phyloP scores from a whole-genome alignment of 805 yeast genomes.

The Millerago galiae region DNA sequence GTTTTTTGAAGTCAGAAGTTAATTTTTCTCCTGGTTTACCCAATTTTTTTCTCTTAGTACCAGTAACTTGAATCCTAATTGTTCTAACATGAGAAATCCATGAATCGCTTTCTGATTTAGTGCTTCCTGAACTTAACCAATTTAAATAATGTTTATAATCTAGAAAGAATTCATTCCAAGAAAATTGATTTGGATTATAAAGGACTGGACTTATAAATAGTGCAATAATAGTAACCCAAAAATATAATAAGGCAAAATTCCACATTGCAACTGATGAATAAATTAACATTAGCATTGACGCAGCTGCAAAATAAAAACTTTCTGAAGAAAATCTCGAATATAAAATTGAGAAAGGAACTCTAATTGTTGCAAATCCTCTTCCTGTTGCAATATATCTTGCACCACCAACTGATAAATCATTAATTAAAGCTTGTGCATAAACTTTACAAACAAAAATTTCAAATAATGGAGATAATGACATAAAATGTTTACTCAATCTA shows the following conservation, averaged over 20 bases:
- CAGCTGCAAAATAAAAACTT: constrained; percentile 58
- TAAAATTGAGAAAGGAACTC: constrained; percentile 58
- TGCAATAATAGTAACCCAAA: constrained; percentile 56
- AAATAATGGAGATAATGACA: constrained; percentile 69
- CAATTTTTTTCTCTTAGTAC: constrained; percentile 41
- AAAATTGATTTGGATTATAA: constrained; percentile 61
- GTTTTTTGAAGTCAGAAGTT: constrained; percentile 40
- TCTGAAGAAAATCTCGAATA: constrained; percentile 67
- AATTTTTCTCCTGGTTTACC: constrained; percentile 33
- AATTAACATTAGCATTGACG: constrained; percentile 43
- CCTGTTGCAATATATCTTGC: constrained; percentile 81
- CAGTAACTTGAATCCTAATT: constrained; percentile 48
- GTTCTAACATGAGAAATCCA: constrained; percentile 47
- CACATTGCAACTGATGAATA: constrained; percentile 59
- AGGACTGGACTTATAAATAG: constrained; percentile 53
- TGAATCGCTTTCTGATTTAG: constrained; percentile 25
- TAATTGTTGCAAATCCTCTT: constrained; percentile 71
- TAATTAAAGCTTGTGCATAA: constrained; percentile 62
- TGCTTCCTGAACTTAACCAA: constrained; percentile 45
- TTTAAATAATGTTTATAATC: constrained; percentile 45
- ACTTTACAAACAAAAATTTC: constrained; percentile 76
- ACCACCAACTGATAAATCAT: constrained; percentile 70
- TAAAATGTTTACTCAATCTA: constrained; percentile 58
- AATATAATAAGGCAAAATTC: constrained; percentile 49
- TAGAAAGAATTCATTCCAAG: constrained; percentile 55